Evolutionary conservation across 306 rosid species (phyloP).

Genomic region (Citrullus mucosospermus): DNA sequence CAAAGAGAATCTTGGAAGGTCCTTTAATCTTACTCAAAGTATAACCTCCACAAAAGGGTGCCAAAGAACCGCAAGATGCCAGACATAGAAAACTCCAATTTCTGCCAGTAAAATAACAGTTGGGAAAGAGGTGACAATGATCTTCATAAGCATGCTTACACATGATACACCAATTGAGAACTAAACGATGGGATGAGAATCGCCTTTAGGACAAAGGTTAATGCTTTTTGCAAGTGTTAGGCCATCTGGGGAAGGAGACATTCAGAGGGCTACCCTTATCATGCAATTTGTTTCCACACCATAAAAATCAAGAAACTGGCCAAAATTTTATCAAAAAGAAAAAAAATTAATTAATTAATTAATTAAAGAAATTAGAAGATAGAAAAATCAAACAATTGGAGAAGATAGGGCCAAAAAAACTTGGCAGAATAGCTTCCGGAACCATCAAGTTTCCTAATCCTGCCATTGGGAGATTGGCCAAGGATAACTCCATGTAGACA

Average conservation of each 20-base stretch:
- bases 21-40: background rate
- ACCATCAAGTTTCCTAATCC: background rate
- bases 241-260: background rate
- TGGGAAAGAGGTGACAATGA: background rate
- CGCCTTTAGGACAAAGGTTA: background rate
- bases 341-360: too few species aligned
- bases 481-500: background rate
- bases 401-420: background rate
- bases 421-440: background rate
- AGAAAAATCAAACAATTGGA: too few species aligned
- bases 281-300: background rate
- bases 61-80: background rate
- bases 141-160: background rate
- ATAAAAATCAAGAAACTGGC: too few species aligned
- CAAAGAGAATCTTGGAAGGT: background rate
- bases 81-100: background rate
- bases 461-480: background rate
- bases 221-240: background rate
- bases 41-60: background rate
- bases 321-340: too few species aligned
- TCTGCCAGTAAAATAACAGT: background rate
- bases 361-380: too few species aligned
- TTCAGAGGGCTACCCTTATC: background rate
- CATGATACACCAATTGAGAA: background rate
- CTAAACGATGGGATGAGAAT: background rate